A percentile compares a stretch with the other conserved stretches of the same genome.
These are phyloP conservation scores for sunflower (Helianthus annuus) DNA, from an alignment of 129 eudicot genomes.

Conservation along the genomic window HanXRQr2.0-SUNRISE NC_035439.2:68326965-68327464, in stretches of 20 bases:
- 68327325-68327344: constrained; percentile 87
- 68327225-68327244: neutral
- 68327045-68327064: no score
- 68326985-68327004: no score
- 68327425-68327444: neutral
- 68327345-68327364: constrained; percentile 95
- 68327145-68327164: no score
- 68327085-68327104: no score
- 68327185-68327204: neutral
- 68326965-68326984: no score
- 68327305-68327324: constrained; percentile 96
- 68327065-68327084: no score
- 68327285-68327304: constrained; percentile 94
- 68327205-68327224: neutral
- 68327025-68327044: no score
- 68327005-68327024: no score
- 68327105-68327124: no score
- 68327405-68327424: neutral
- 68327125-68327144: no score
- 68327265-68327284: neutral
- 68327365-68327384: constrained; percentile 61
- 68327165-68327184: no score
- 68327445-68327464: neutral
- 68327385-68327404: neutral
- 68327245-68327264: no score